phyloP scores from a whole-genome alignment of 805 yeast genomes.

The Kluyveromyces lactis region DNA sequence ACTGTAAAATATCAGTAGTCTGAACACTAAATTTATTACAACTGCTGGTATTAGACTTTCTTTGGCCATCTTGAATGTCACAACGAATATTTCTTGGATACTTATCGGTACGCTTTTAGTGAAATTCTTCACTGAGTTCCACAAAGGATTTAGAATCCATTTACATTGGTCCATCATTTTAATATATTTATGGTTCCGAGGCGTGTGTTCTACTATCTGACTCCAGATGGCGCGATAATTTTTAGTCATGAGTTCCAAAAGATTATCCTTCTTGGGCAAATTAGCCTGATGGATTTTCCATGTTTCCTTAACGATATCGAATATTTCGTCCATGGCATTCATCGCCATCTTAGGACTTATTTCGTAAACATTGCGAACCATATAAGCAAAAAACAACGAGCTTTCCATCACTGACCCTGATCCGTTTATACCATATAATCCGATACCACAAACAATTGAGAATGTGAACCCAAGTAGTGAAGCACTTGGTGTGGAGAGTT shows the following conservation, averaged over 20 bases:
- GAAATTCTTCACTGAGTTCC: slow-evolving; percentile 23
- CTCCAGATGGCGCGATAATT: slow-evolving; percentile 23
- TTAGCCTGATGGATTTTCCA: slow-evolving; percentile 29
- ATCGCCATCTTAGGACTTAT: slow-evolving; percentile 82
- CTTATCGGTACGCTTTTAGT: slow-evolving; percentile 26
- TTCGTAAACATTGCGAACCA: slow-evolving; percentile 88
- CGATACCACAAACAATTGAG: slow-evolving; percentile 64
- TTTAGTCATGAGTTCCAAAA: slow-evolving; percentile 22
- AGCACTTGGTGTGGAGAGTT: slow-evolving; percentile 65
- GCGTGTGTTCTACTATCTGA: slow-evolving; percentile 17
- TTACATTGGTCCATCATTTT: slow-evolving; percentile 12
- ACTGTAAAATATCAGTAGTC: slow-evolving; percentile 80
- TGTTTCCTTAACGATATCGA: slow-evolving; percentile 31
- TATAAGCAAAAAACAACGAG: slow-evolving; percentile 77
- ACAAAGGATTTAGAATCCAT: slow-evolving; percentile 20
- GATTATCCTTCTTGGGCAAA: slow-evolving; percentile 27
- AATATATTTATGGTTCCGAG: slow-evolving; percentile 14
- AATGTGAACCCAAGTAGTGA: slow-evolving; percentile 80
- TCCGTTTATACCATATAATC: slow-evolving; percentile 73
- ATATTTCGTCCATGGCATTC: slow-evolving; percentile 37
- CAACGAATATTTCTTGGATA: slow-evolving; percentile 20
- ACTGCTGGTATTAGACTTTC: slow-evolving; percentile 74
- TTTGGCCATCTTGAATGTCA: slow-evolving; percentile 38
- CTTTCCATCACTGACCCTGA: slow-evolving; percentile 89
- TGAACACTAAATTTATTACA: slow-evolving; percentile 69